phyloP scores from a whole-genome alignment of 2,329 filamentous ascomycete genomes.

The Moelleriella libera region DNA sequence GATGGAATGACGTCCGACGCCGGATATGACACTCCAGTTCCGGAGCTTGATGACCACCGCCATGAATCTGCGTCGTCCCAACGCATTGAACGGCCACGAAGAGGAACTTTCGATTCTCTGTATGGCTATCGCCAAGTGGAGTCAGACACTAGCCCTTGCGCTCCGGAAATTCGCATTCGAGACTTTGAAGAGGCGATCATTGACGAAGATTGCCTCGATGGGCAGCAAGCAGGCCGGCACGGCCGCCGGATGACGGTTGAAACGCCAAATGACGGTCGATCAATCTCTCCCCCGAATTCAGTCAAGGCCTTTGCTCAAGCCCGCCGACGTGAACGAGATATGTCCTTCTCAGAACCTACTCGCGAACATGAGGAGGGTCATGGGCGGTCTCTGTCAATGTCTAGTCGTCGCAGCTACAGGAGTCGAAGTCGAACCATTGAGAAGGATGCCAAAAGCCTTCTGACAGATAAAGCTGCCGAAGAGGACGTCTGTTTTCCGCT shows the following conservation, averaged over 20 bases:
- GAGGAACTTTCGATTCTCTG: slow-evolving; percentile 62
- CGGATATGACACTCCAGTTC: slow-evolving; percentile 60
- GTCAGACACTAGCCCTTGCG: slow-evolving; percentile 15
- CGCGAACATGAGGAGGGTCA: slow-evolving; percentile 32
- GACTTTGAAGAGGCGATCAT: slow-evolving; percentile 80
- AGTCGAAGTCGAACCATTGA: slow-evolving; percentile 46
- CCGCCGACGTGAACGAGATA: slow-evolving; percentile 66
- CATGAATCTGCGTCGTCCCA: slow-evolving; percentile 48
- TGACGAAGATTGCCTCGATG: slow-evolving; percentile 53
- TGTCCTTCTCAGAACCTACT: slow-evolving; percentile 37
- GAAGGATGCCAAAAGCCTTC: slow-evolving; percentile 46
- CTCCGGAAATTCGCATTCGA: slow-evolving; percentile 37
- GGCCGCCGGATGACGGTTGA: slow-evolving; percentile 43
- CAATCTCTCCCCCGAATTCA: slow-evolving; percentile 83
- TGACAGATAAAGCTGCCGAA: slow-evolving; percentile 58
- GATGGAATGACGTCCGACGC: slow-evolving; percentile 45
- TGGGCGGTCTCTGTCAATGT: slow-evolving; percentile 57
- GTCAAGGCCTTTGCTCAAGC: slow-evolving; percentile 94
- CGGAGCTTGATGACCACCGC: slow-evolving; percentile 80
- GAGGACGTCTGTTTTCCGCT: slow-evolving; percentile 83
- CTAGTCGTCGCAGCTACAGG: slow-evolving; percentile 45
- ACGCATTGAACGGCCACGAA: slow-evolving; percentile 44
- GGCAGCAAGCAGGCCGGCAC: slow-evolving; percentile 27
- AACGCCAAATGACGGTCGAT: slow-evolving; percentile 45
- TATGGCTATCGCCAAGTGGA: slow-evolving; percentile 37